Conservation (phyloP, 225 moss, liverwort and hornwort genomes). For the Neckera pumila region DNA sequence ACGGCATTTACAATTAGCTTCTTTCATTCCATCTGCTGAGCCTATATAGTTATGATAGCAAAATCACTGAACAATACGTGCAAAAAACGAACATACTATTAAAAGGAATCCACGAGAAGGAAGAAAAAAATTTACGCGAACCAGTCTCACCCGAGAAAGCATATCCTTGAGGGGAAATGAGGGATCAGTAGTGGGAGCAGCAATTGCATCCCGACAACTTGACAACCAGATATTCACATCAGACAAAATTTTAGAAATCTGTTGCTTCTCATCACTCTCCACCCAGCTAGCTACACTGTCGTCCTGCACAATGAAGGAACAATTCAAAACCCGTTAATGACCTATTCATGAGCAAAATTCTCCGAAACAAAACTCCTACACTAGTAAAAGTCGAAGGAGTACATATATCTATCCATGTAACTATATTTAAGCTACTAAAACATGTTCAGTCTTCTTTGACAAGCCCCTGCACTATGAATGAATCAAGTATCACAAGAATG, state of each 20-base stretch:
- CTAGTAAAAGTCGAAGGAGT: not conserved
- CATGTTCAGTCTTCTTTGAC: not conserved
- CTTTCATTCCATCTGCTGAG: not conserved
- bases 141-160: conserved; percentile 39
- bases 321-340: not conserved
- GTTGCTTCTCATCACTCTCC: conserved; percentile 54
- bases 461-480: not conserved
- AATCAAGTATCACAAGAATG: not conserved
- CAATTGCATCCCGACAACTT: conserved; percentile 62
- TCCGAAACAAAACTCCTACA: not conserved
- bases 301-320: conserved; percentile 35
- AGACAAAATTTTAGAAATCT: conserved; percentile 45
- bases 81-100: not conserved
- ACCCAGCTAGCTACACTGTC: conserved; percentile 57
- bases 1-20: not conserved
- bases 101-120: not conserved
- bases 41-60: not conserved
- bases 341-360: not conserved
- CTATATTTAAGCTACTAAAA: not conserved
- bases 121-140: not conserved
- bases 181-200: conserved; percentile 35
- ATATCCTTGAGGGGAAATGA: conserved; percentile 43
- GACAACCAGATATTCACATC: conserved; percentile 58
- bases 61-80: not conserved
- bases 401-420: not conserved